Evolutionary conservation across 2,329 filamentous ascomycete species (phyloP).

Genomic region (Botryosphaeria dothidea): DNA sequence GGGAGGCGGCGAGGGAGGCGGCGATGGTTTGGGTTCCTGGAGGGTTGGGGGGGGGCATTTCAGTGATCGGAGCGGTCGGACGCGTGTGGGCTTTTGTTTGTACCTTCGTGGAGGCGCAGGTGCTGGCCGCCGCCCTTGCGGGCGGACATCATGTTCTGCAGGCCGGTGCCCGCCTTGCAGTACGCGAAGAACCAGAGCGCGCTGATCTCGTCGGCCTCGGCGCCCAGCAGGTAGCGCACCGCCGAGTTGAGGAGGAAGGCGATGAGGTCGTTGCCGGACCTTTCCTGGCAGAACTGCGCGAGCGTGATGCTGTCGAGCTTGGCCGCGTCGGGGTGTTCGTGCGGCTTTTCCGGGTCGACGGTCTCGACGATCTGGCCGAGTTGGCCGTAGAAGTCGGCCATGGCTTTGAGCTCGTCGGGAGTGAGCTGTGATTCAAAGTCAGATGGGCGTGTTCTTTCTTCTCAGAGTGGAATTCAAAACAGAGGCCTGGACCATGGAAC

Average conservation of each 20-base stretch:
- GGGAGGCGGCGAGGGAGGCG: constrained; percentile 36
- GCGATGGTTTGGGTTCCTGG: constrained; percentile 22
- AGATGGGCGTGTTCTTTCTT: too few species aligned
- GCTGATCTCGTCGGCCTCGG: background rate
- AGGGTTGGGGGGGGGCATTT: too few species aligned
- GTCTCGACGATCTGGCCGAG: background rate
- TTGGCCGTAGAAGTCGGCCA: background rate
- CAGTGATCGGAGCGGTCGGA: too few species aligned
- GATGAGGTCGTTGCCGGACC: background rate
- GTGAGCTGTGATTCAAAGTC: background rate
- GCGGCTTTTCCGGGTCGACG: background rate
- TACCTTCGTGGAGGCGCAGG: constrained; percentile 3
- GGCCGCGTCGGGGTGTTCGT: background rate
- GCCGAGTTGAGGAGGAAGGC: background rate
- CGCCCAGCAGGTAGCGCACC: constrained; percentile 4
- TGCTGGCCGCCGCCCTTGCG: constrained; percentile 1
- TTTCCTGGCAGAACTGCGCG: background rate
- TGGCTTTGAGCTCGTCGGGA: background rate
- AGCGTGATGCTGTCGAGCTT: constrained; percentile 8
- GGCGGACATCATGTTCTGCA: constrained; percentile 7
- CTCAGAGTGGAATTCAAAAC: too few species aligned
- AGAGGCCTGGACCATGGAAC: background rate
- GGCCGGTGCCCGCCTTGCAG: constrained; percentile 5
- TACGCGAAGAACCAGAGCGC: constrained; percentile 11
- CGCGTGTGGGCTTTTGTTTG: too few species aligned